Base-by-base conservation (phyloP, 306 rosid species). In the Leucaena leucocephala region DNA sequence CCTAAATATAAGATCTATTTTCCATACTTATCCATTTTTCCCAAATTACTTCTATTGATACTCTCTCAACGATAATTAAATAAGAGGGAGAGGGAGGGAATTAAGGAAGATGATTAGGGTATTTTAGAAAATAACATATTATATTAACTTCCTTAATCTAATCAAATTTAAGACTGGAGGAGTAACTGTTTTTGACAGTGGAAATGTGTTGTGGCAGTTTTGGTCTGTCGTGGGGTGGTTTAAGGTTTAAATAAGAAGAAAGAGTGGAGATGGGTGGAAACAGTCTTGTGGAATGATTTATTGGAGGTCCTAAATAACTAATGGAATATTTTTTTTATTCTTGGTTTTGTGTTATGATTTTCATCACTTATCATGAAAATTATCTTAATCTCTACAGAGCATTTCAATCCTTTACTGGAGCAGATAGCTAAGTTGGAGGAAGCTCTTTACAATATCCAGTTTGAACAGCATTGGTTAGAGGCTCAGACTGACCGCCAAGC, bases 381-480 rank as follows among this genome's bases (percentile, higher is more conserved):
- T 72, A 65, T 72, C 75, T 77, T 69, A 62, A 15, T 82, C 57
- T 71, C 16, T 80, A 81, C 93, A 96, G 99, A 91, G 88, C 97
- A 96, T 90, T 90, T 96, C 77, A 71, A 82, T 40, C 99, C 99
- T 35, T 83, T 96, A 89, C 63, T 93, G 68, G 96, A 93, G 79
- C 96, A 96, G 78, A 90, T 96, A 74, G 82, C 85, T 1, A 93
- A 93, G 88, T 82, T 96, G 89, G 99, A 96, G 87, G 98, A 96
- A 84, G 93, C 97, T 83, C 94, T 93, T 81, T 90, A 79, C 87
- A 91, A 89, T 83, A 90, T 96, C 77, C 94, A 88, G 86, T 96
- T 93, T 80, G 98, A 93, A 82, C 99, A 96, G 68, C 98, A 96
- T 86, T 96, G 98, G 98, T 68, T 96, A 62, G 96, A 93, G 88